Evolutionary conservation across 345 rosid genomes (phyloP).

Genomic region (Trapa bicornis): DNA sequence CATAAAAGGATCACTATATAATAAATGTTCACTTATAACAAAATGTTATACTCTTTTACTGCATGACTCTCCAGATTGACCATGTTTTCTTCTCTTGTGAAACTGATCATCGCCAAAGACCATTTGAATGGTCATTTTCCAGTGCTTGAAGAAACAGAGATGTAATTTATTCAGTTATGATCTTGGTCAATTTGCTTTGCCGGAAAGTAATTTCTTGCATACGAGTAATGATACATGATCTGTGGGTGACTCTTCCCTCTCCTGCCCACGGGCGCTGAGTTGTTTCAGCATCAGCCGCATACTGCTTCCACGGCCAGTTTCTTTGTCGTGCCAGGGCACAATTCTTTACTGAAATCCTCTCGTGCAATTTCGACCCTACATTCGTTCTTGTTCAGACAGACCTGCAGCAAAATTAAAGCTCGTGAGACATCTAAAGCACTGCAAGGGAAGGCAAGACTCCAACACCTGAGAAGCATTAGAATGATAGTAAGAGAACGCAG

Average conservation of each 20-base stretch:
- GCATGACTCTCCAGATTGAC: too few species aligned
- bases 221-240: background rate
- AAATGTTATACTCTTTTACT: too few species aligned
- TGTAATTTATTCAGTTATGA: background rate
- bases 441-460: background rate
- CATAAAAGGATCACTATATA: too few species aligned
- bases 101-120: too few species aligned
- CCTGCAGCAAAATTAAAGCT: slow-evolving; percentile 20
- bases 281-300: slow-evolving; percentile 25
- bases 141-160: background rate
- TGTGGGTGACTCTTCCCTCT: slow-evolving; percentile 5
- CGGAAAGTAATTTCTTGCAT: background rate
- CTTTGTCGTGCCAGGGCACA: slow-evolving; percentile 22
- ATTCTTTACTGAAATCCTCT: slow-evolving; percentile 24
- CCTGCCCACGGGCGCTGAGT: background rate
- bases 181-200: background rate
- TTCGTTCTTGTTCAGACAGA: slow-evolving; percentile 30
- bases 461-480: background rate
- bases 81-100: too few species aligned
- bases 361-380: slow-evolving; percentile 27
- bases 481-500: background rate
- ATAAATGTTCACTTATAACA: too few species aligned
- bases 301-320: slow-evolving; percentile 37
- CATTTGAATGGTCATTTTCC: background rate
- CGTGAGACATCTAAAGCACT: background rate